These are phyloP conservation scores for Debaryomyces psychrophilus DNA, from an alignment of 1,139 yeast genomes.

Conservation along the genomic window DNA sequence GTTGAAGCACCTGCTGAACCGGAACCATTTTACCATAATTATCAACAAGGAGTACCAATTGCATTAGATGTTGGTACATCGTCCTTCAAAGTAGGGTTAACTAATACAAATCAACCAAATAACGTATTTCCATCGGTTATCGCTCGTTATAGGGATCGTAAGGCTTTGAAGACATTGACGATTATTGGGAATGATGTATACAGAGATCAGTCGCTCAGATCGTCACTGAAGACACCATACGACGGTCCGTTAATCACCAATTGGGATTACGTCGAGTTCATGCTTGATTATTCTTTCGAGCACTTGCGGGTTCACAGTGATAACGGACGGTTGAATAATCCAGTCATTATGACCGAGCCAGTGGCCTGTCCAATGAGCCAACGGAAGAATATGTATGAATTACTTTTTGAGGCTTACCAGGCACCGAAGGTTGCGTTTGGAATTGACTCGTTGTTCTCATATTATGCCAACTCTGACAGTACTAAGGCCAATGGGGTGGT, in stretches of 20 bases:
- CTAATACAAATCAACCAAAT: constrained; percentile 55
- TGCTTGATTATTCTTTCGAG: constrained; percentile 81
- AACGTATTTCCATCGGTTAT: constrained; percentile 70
- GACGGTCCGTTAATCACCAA: constrained; percentile 87
- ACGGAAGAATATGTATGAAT: constrained; percentile 73
- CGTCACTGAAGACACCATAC: constrained; percentile 76
- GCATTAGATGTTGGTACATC: constrained; percentile 82
- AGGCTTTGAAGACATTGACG: constrained; percentile 62
- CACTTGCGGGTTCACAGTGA: constrained; percentile 69
- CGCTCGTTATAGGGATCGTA: constrained; percentile 79
- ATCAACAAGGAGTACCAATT: constrained; percentile 65
- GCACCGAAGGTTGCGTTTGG: constrained; percentile 81
- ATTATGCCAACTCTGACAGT: constrained; percentile 50
- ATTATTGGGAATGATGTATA: constrained; percentile 83
- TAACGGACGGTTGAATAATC: constrained; percentile 65
- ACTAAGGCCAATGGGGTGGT: constrained; percentile 61
- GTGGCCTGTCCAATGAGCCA: constrained; percentile 72
- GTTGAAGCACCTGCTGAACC: constrained; percentile 33
- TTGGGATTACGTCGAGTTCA: constrained; percentile 87
- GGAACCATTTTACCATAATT: constrained; percentile 59
- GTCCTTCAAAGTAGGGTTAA: constrained; percentile 72
- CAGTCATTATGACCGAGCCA: constrained; percentile 80
- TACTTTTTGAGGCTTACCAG: constrained; percentile 78
- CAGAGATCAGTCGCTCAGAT: constrained; percentile 67
- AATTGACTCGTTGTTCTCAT: constrained; percentile 79